Base-by-base conservation (phyloP, 345 rosid species). In the Camelina neglecta region DNA sequence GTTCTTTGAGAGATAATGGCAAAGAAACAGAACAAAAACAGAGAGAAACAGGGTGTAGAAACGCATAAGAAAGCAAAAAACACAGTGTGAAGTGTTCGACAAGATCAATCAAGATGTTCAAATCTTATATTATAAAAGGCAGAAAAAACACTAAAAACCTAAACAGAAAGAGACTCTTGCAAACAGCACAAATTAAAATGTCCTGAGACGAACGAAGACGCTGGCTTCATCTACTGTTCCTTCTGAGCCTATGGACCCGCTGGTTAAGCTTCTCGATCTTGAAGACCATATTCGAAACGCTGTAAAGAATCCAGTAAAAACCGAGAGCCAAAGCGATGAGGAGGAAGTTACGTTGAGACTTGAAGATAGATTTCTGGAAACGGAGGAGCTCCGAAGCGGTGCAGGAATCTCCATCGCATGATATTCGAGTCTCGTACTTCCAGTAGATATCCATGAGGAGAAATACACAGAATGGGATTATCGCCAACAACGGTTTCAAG, bases 311-410 rank as follows among this genome's bases (percentile, higher is more conserved):
- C 96, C 97, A 92, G 78, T 92, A 92, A 73, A 92, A 88, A 31
- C 86, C 42, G 31, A 89, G 84, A n/a, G 95, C 97, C 10, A 88
- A 84, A 4, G 78, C 85, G 24, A 92, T 88, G 44, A 92, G 75
- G 24, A 92, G 89, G 5, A 88, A 90, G 87, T 92, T 89, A 24
- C 96, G 79, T 73, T 92, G 95, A 60, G 93, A 86, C 83, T 89
- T 92, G 87, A 92, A 85, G 77, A 89, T 81, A 6, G 93, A 89
- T 71, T 89, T 92, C 89, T 89, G 93, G 84, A 88, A 93, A 47
- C 95, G 93, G 69, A 89, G 87, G 60, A 81, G 84, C 82, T 92
- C 93, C 4, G 87, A 64, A 6, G 92, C 91, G 1, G 88, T 79
- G 75, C 97, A 89, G 0, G 95, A 80, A 13, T 83, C 87, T 53